Conservation (phyloP, 495 filamentous ascomycete species). For the Copromyces sp. region DNA sequence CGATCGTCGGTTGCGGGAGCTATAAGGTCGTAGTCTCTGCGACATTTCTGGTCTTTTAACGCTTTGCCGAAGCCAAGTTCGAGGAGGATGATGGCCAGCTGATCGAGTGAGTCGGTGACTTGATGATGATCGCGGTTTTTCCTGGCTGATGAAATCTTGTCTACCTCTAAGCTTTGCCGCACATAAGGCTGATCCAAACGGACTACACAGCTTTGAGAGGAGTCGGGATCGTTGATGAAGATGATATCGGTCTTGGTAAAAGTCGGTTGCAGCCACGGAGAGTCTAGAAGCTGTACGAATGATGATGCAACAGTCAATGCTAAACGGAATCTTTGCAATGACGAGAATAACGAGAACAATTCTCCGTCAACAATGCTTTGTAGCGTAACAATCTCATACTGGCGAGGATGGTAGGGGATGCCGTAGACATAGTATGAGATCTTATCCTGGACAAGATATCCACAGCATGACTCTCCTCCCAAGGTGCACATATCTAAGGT, state of each 20-base stretch:
- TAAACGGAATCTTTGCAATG: too few species aligned
- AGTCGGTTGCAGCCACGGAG: conserved; percentile 12
- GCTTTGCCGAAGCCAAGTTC: conserved; percentile 28
- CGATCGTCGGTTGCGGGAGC: neutral
- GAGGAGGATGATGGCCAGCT: conserved; percentile 22
- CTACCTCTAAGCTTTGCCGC: too few species aligned
- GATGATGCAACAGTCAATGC: conserved; percentile 8
- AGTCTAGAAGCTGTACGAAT: conserved; percentile 13
- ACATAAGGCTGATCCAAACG: neutral
- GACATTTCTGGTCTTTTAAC: conserved; percentile 17
- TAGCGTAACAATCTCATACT: too few species aligned
- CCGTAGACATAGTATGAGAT: conserved; percentile 8
- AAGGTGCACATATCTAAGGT: neutral
- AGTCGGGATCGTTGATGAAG: neutral
- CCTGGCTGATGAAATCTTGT: too few species aligned
- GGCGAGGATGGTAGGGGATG: neutral
- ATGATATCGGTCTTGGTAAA: conserved; percentile 2
- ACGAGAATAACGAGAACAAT: too few species aligned
- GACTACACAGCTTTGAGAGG: neutral
- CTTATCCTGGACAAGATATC: neutral
- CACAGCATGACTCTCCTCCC: too few species aligned
- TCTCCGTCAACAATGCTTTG: too few species aligned
- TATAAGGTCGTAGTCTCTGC: neutral
- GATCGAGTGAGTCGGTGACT: neutral
- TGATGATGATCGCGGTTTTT: neutral